A percentile compares a stretch with the other conserved stretches of the same genome.
These are phyloP conservation scores for Talaromyces sp. DNA, from an alignment of 2,329 filamentous ascomycete genomes.

Conservation along the genomic window DNA sequence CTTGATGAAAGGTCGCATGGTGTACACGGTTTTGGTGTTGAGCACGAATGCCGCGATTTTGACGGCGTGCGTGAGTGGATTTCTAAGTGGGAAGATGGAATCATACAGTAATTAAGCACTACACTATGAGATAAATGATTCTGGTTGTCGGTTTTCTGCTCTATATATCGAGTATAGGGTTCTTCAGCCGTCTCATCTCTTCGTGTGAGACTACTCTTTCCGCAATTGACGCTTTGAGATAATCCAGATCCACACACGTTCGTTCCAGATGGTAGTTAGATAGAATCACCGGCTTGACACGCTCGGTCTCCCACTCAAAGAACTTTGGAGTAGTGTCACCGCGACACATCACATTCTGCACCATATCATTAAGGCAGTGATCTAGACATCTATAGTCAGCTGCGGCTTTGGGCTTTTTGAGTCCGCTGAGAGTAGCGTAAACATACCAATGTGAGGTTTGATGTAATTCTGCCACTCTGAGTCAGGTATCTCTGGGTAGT, in stretches of 20 bases:
- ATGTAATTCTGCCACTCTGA: slow-evolving; percentile 6
- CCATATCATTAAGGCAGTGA: slow-evolving; percentile 6
- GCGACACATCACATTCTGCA: slow-evolving; percentile 9
- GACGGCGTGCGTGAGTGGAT: background rate
- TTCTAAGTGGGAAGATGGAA: slow-evolving; percentile 4
- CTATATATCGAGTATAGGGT: background rate
- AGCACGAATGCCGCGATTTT: background rate
- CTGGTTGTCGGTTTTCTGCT: background rate
- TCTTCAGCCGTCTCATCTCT: background rate
- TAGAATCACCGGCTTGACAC: slow-evolving; percentile 1
- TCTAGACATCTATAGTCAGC: background rate
- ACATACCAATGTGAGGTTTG: slow-evolving; percentile 8
- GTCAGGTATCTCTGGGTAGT: background rate
- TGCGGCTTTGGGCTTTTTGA: background rate
- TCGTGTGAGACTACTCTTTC: slow-evolving; percentile 5
- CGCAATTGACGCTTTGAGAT: slow-evolving; percentile 4
- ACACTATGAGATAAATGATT: background rate
- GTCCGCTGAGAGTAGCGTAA: background rate
- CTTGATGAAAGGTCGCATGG: background rate
- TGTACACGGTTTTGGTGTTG: background rate
- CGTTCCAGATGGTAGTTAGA: slow-evolving; percentile 9
- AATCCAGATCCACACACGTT: slow-evolving; percentile 11
- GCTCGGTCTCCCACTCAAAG: slow-evolving; percentile 12
- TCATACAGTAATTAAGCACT: background rate
- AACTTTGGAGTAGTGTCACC: slow-evolving; percentile 10